Percentiles rank a stretch among this genome's conserved stretches.
Conservation (phyloP, 345 rosid species). For the Brassica carinata region DNA sequence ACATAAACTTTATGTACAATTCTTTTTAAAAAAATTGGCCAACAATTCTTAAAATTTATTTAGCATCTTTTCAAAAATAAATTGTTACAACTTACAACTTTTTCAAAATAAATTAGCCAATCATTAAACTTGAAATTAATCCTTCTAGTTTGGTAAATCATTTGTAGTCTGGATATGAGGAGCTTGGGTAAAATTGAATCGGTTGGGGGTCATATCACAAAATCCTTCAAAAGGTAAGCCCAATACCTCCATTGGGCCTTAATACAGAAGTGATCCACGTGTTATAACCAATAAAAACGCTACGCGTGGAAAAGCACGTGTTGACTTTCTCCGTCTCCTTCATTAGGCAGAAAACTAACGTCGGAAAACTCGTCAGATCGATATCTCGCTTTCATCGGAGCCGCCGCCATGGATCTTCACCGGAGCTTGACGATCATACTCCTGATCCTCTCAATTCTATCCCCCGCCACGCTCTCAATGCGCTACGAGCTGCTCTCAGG, state of each 20-base stretch:
- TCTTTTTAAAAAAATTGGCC: not conserved
- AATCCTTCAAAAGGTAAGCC: not conserved
- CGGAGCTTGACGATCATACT: slow-evolving; percentile 25
- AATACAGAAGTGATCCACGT: slow-evolving; percentile 25
- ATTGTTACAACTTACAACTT: too few species aligned
- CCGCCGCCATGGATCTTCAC: slow-evolving; percentile 32
- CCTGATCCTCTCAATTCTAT: slow-evolving; percentile 40
- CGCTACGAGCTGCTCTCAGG: slow-evolving; percentile 79
- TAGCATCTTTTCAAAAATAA: too few species aligned
- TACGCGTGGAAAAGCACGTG: slow-evolving; percentile 26
- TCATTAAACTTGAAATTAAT: not conserved
- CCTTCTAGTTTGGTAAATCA: too few species aligned
- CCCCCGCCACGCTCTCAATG: slow-evolving; percentile 48
- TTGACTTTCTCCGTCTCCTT: slow-evolving; percentile 26
- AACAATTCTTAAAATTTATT: too few species aligned
- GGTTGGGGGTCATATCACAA: not conserved
- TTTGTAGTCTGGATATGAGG: not conserved
- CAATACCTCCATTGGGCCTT: slow-evolving; percentile 8
- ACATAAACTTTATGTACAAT: not conserved
- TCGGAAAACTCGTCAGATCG: slow-evolving; percentile 28
- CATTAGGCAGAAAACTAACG: not conserved
- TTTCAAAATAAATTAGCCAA: not conserved
- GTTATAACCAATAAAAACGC: slow-evolving; percentile 1
- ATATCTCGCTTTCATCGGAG: not conserved
- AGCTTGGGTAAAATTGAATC: too few species aligned